Base-by-base conservation (phyloP, 164 flowering plant species). In the Taxillus chinensis region DNA sequence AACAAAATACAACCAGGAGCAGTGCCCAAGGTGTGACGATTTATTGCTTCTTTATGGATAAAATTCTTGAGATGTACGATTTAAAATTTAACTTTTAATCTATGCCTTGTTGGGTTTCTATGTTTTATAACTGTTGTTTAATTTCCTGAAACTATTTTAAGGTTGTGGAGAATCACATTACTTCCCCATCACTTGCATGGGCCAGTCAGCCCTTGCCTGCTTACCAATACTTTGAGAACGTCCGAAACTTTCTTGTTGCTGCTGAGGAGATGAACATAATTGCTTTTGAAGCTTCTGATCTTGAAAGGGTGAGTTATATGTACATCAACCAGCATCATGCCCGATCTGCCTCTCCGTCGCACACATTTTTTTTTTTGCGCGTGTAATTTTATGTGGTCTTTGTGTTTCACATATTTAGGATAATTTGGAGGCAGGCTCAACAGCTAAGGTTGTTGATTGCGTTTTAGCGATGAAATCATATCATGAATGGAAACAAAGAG, bases 181-280 rank as follows among this genome's bases (percentile, higher is more conserved):
- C 83, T 67, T 65, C 80, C 39, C 73, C 73, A 38, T 71, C 82
- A 16, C 55, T 75, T 0, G 45, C 43, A 27, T 73, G 83, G 65
- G 96, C 88, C 54, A 64, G 71, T 41, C 88, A 83, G 64, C 87
- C 92, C 8, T 75, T 89, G 78, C 89, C 86, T 16, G 98, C 98
- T 37, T 90, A 82, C 74, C 98, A 90, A 65, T 86, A 87, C 75
- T 92, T 90, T 63, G 98, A 92, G 81, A 92, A 92, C 67, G 84
- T 90, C 17, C 67, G 86, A 39, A 92, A 92, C 64, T 90, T 92
- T 71, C 74, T 90, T 27, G 81, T 80, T n/a, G 96, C 96, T 0
- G 78, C 78, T 14, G 80, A 83, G 70, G 86, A 82, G 59, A 71
- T 92, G 70, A 87, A 82, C 66, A 67, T 92, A 1, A 91, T 93